These are phyloP conservation scores for Neofusicoccum sp. DNA, from an alignment of 2,329 filamentous ascomycete genomes.

Conservation along the genomic window DNA sequence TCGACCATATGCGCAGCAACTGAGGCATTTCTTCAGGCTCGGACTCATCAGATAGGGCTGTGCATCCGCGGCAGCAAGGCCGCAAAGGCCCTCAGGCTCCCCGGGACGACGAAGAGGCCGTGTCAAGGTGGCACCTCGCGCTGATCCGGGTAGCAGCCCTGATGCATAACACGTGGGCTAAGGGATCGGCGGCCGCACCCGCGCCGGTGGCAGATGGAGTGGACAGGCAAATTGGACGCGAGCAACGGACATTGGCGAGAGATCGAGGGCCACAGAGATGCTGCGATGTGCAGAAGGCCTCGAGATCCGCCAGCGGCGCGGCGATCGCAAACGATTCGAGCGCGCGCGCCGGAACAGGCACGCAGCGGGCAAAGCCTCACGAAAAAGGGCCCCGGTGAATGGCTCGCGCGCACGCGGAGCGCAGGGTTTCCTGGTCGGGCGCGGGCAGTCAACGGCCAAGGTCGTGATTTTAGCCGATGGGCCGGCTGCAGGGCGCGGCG, in stretches of 20 bases:
- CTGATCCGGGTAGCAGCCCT: neutral
- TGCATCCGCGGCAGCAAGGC: neutral
- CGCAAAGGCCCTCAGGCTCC: neutral
- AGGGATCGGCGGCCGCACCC: neutral
- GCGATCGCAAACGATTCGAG: neutral
- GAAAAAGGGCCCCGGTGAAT: neutral
- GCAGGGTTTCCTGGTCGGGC: too few species aligned
- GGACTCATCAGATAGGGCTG: neutral
- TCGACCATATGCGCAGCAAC: neutral
- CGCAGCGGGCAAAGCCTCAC: neutral
- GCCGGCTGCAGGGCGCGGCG: too few species aligned
- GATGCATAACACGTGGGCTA: neutral
- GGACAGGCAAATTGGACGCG: neutral
- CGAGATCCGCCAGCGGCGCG: neutral
- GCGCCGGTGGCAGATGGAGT: neutral
- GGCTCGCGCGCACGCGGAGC: too few species aligned
- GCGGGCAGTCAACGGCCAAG: too few species aligned
- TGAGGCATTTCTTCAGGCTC: neutral
- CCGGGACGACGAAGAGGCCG: neutral
- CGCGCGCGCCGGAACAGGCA: neutral
- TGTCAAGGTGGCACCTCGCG: neutral
- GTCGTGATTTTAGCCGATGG: too few species aligned
- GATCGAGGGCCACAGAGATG: too few species aligned
- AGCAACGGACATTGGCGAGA: neutral
- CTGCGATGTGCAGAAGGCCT: neutral